phyloP scores from a whole-genome alignment of 768 basidiomycete species.

The Coprinopsis strossmayeri region DNA sequence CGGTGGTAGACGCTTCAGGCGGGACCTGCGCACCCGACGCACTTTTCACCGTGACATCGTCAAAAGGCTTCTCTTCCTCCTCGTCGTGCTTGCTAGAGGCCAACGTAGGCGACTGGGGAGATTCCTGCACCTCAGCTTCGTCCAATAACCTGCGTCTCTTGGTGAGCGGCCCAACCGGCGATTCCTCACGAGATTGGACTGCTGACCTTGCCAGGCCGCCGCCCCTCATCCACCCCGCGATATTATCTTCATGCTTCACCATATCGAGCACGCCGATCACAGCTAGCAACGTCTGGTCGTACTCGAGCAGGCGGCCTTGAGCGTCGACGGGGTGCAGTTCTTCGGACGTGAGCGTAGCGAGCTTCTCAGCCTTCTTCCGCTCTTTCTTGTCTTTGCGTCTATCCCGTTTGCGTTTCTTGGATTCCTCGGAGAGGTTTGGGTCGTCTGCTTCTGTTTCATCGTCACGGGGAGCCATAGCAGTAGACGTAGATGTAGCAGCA shows the following conservation, averaged over 20 bases:
- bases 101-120: too few relatives aligned
- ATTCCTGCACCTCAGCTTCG: not conserved
- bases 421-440: too few relatives aligned
- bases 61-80: not conserved
- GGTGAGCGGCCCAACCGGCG: not conserved
- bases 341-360: conserved; percentile 1
- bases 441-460: too few relatives aligned
- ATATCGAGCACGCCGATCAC: conserved; percentile 62
- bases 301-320: conserved; percentile 11
- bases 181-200: not conserved
- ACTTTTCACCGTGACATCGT: not conserved
- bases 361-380: conserved; percentile 13
- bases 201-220: conserved; percentile 38
- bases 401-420: conserved; percentile 13
- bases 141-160: conserved; percentile 9
- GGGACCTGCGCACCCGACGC: conserved; percentile 9
- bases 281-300: conserved; percentile 56
- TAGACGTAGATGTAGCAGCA: too few relatives aligned
- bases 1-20: not conserved
- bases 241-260: conserved; percentile 51
- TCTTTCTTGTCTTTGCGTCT: conserved; percentile 2
- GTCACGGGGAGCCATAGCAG: not conserved
- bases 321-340: conserved; percentile 10
- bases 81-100: not conserved
- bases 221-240: conserved; percentile 59